These are phyloP conservation scores for Papiliotrema laurentii DNA, from an alignment of 1,284 basidiomycete species.

Conservation along the genomic window DNA sequence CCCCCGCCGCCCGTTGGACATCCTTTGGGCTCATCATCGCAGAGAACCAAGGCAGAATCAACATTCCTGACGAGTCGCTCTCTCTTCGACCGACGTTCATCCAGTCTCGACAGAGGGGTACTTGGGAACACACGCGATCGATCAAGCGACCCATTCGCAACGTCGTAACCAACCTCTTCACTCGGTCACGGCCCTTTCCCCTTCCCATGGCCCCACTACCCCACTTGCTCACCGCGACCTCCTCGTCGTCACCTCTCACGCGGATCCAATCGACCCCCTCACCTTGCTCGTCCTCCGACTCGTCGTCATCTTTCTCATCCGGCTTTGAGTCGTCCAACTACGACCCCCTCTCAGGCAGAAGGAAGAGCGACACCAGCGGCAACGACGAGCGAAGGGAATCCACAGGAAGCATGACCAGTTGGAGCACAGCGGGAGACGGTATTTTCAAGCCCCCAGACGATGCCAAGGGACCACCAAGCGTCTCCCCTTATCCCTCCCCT, in stretches of 20 bases:
- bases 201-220: too few relatives aligned
- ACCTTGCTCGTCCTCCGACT: constrained; percentile 6
- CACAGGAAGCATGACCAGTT: constrained; percentile 13
- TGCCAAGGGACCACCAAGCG: neutral
- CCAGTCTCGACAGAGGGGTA: too few relatives aligned
- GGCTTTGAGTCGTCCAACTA: constrained; percentile 11
- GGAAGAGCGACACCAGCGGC: neutral
- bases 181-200: too few relatives aligned
- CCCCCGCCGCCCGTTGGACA: too few relatives aligned
- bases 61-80: too few relatives aligned
- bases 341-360: neutral
- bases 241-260: neutral
- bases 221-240: neutral
- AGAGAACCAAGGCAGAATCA: too few relatives aligned
- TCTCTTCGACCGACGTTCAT: too few relatives aligned
- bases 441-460: constrained; percentile 2
- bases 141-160: too few relatives aligned
- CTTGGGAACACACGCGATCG: too few relatives aligned
- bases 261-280: constrained; percentile 8
- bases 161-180: too few relatives aligned
- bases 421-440: constrained; percentile 10
- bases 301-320: constrained; percentile 9
- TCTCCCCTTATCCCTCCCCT: neutral
- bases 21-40: too few relatives aligned
- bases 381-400: constrained; percentile 9